Conservation (phyloP, 2,329 filamentous ascomycete genomes). For the Arachnomyces sp. region DNA sequence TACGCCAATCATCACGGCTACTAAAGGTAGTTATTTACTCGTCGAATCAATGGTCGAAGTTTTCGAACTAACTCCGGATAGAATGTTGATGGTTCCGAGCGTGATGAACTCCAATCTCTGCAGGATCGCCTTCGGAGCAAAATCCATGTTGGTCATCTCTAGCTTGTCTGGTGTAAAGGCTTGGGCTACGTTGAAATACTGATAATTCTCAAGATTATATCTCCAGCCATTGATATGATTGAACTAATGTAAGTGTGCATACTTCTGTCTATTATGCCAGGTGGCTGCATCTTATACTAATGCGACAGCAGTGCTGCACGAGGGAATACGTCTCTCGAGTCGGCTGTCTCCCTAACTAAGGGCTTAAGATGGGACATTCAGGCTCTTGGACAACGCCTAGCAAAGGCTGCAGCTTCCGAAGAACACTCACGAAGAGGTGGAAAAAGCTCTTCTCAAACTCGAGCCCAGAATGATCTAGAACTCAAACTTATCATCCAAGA, state of each 20-base stretch:
- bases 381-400: slow-evolving; percentile 64
- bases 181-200: slow-evolving; percentile 8
- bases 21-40: slow-evolving; percentile 48
- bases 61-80: slow-evolving; percentile 16
- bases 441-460: slow-evolving; percentile 32
- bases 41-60: slow-evolving; percentile 7
- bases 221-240: slow-evolving; percentile 84
- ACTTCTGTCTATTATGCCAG: background rate
- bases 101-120: slow-evolving; percentile 62
- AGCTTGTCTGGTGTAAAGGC: background rate
- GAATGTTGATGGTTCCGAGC: slow-evolving; percentile 62
- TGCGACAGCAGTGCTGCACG: slow-evolving; percentile 49
- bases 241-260: slow-evolving; percentile 62
- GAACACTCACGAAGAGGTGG: slow-evolving; percentile 26
- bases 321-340: slow-evolving; percentile 74
- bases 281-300: slow-evolving; percentile 8
- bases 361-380: slow-evolving; percentile 77
- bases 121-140: slow-evolving; percentile 73
- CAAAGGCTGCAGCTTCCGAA: slow-evolving; percentile 58
- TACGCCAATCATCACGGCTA: slow-evolving; percentile 69
- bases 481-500: slow-evolving; percentile 62
- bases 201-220: slow-evolving; percentile 56
- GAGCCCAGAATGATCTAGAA: slow-evolving; percentile 53
- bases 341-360: slow-evolving; percentile 74
- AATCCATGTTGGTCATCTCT: slow-evolving; percentile 55